Conservation (phyloP, 169 alveolate species). For the Cryptosporidium meleagridis region DNA sequence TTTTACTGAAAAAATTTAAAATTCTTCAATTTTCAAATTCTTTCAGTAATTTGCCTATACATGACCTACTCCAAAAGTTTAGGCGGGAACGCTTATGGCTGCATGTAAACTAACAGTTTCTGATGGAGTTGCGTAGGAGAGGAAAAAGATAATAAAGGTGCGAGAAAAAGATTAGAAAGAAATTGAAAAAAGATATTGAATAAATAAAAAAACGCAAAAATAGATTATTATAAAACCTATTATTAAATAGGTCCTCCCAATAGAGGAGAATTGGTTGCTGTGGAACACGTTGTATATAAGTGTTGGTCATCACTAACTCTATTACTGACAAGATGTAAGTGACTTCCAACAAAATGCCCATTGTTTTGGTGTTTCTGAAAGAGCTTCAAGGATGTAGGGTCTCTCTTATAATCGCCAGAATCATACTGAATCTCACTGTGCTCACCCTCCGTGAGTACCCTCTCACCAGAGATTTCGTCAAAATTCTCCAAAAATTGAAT, state of each 20-base stretch:
- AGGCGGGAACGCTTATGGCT: not conserved
- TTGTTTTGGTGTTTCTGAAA: not conserved
- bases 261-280: constrained; percentile 70
- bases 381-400: not conserved
- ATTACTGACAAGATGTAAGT: constrained; percentile 22
- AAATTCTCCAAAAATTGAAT: not conserved
- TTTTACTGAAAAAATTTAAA: too few relatives aligned
- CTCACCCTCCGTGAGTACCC: not conserved
- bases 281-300: constrained; percentile 62
- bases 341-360: not conserved
- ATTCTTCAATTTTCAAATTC: too few relatives aligned
- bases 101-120: not conserved
- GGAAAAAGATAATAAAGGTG: not conserved
- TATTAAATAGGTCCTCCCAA: constrained; percentile 13
- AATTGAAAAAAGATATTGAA: not conserved
- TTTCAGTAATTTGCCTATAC: not conserved
- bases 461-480: not conserved
- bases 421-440: constrained; percentile 2
- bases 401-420: not conserved
- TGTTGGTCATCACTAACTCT: constrained; percentile 32
- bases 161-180: too few relatives aligned
- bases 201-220: not conserved
- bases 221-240: not conserved
- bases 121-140: not conserved
- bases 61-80: not conserved